phyloP scores from a whole-genome alignment of 2,329 filamentous ascomycete species.

The Verticillium longisporum region DNA sequence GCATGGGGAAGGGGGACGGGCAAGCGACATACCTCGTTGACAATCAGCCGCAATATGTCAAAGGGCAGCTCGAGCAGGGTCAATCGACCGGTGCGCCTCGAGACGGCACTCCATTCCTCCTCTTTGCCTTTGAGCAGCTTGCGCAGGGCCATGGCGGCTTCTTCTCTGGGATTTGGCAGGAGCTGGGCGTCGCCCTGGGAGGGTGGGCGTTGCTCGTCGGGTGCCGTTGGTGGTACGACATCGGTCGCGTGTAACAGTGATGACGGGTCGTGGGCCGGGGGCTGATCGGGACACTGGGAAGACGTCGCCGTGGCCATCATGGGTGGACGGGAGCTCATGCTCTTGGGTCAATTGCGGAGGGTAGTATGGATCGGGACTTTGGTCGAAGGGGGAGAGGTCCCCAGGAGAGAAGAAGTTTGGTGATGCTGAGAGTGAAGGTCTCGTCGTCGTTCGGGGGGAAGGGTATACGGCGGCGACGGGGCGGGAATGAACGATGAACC shows the following conservation, averaged over 20 bases:
- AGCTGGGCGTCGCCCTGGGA: constrained; percentile 1
- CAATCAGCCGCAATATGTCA: constrained; percentile 70
- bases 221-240: not conserved
- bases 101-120: constrained; percentile 59
- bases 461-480: too few relatives aligned
- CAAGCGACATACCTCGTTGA: constrained; percentile 58
- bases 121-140: constrained; percentile 52
- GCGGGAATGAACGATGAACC: too few relatives aligned
- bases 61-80: constrained; percentile 68
- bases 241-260: not conserved
- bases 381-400: not conserved
- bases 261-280: not conserved
- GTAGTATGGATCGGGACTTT: not conserved
- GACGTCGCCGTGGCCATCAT: not conserved
- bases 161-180: constrained; percentile 8
- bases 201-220: not conserved
- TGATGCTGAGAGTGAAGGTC: not conserved
- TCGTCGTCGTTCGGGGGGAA: not conserved
- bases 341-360: not conserved
- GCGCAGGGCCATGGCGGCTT: constrained; percentile 12
- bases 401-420: too few relatives aligned
- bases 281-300: not conserved
- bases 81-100: constrained; percentile 25
- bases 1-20: not conserved
- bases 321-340: not conserved